Percentiles rank a stretch among this genome's conserved stretches.
These are phyloP conservation scores for Pythium phragmiticola DNA, from an alignment of 352 stramenopile species.

Conservation along the genomic window DNA sequence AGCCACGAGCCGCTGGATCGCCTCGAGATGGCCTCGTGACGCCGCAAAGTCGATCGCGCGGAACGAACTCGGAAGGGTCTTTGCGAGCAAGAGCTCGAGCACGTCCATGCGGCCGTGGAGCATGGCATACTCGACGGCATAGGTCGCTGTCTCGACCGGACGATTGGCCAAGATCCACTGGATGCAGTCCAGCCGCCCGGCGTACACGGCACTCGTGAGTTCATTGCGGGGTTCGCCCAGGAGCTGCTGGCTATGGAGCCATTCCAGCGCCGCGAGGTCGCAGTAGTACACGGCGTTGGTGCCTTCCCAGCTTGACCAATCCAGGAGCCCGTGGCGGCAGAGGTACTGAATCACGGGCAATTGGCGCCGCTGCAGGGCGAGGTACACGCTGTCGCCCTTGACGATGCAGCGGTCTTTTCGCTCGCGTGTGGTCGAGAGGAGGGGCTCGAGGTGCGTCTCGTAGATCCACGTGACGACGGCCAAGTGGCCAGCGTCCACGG, in stretches of 20 bases:
- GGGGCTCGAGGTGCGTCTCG: slow-evolving; percentile 16
- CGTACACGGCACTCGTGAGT: slow-evolving; percentile 19
- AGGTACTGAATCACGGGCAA: slow-evolving; percentile 14
- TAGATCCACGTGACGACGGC: slow-evolving; percentile 23
- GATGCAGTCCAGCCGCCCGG: slow-evolving; percentile 16
- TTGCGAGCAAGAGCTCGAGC: slow-evolving; percentile 15
- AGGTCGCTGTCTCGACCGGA: not conserved
- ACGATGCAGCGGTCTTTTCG: slow-evolving; percentile 5
- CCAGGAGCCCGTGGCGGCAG: slow-evolving; percentile 10
- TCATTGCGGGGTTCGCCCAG: slow-evolving; percentile 19
- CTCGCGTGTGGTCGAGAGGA: not conserved
- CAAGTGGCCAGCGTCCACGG: slow-evolving; percentile 15
- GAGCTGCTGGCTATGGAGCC: slow-evolving; percentile 9
- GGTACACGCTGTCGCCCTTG: slow-evolving; percentile 9
- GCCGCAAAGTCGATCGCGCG: slow-evolving; percentile 33
- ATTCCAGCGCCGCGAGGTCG: slow-evolving; percentile 4
- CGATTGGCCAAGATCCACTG: slow-evolving; percentile 25
- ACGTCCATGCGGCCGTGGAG: slow-evolving; percentile 8
- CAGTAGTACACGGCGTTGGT: slow-evolving; percentile 20
- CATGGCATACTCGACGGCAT: slow-evolving; percentile 13
- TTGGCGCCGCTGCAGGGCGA: slow-evolving; percentile 4
- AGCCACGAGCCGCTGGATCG: slow-evolving; percentile 21
- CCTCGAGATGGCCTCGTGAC: slow-evolving; percentile 29
- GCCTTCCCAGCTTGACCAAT: slow-evolving; percentile 23
- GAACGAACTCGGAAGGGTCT: slow-evolving; percentile 3